These are phyloP conservation scores for Lagenaria siceraria DNA, from an alignment of 306 rosid genomes.

Conservation along the genomic window DNA sequence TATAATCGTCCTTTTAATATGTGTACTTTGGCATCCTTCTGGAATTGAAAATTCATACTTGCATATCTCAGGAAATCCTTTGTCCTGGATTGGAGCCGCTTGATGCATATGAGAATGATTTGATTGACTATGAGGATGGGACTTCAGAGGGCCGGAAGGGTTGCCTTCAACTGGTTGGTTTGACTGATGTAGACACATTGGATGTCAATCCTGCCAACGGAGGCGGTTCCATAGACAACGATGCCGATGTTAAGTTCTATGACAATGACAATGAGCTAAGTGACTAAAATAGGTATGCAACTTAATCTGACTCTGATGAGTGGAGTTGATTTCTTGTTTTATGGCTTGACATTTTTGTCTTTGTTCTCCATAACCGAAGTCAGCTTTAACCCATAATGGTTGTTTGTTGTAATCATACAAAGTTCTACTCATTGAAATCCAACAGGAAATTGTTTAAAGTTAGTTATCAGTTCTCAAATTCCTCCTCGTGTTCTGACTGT, in stretches of 20 bases:
- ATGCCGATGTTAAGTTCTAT: constrained; percentile 62
- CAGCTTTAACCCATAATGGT: background rate
- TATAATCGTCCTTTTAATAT: background rate
- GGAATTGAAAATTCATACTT: background rate
- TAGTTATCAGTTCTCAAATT: background rate
- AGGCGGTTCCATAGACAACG: constrained; percentile 47
- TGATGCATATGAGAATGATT: constrained; percentile 52
- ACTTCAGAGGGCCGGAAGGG: constrained; percentile 35
- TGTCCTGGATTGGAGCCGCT: constrained; percentile 44
- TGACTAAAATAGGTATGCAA: constrained; percentile 25
- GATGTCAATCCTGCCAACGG: constrained; percentile 32
- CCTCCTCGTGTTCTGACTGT: background rate
- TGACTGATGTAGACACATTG: constrained; percentile 35
- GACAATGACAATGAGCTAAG: constrained; percentile 55
- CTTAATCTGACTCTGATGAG: constrained; percentile 8
- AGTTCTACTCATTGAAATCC: background rate
- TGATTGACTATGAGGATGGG: constrained; percentile 54
- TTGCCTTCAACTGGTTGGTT: constrained; percentile 31
- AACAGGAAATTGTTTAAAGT: background rate
- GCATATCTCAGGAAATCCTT: constrained; percentile 33
- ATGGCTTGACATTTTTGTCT: background rate
- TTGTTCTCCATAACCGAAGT: background rate
- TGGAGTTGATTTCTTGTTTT: background rate
- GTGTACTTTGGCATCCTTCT: background rate
- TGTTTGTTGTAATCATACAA: background rate